Evolutionary conservation across 1,284 basidiomycete genomes (phyloP), one percentile per base, ranked within the genome.

Genomic region (Inonotus hispidus): DNA sequence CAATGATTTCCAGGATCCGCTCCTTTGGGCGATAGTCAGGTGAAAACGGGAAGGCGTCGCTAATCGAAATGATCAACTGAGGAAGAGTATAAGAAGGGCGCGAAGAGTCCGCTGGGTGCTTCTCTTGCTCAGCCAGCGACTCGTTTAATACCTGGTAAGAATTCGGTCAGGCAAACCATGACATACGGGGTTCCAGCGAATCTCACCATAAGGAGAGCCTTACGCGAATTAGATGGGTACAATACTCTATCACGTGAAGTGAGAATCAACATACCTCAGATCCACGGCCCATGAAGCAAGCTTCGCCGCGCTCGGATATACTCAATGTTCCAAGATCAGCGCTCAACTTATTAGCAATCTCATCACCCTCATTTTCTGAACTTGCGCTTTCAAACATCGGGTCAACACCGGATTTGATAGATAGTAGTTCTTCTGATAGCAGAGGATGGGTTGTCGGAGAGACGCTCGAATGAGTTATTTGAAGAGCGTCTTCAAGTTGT

Each of bases 401-500:
- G 45, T 50, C 43, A 41, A 60, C 35, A 35, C 56, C 59, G 7
- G 29, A 49, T 35, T 61, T 60, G 35, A 64, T 45, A 23, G 41
- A 14, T 19, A 64, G 41, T 6, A 64, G 52, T 11, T 64, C 63
- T 53, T 60, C 56, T 16, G 49, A 56, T 10, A 64, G 41, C 2
- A 64, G 56, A 13, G 63, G 63, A 43, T 64, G 63, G 7, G 46
- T 19, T 13, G 23, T 43, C 16, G 58, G 55, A 14, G 55, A 46
- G n/a, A 35, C 14, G 32, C n/a, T 46, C 23, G 55, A 37, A 14
- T 60, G 54, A 21, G 45, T 14, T 21, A 60, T 61, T 21, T 56
- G 53, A 14, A 63, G 53, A 8, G 62, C 62, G 45, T 63, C 62
- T 60, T 63, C 62, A 14, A 63, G 59, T 52, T 63, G 62, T 19